Conservation (phyloP, 768 basidiomycete species). For the Termitomyces sp. region DNA sequence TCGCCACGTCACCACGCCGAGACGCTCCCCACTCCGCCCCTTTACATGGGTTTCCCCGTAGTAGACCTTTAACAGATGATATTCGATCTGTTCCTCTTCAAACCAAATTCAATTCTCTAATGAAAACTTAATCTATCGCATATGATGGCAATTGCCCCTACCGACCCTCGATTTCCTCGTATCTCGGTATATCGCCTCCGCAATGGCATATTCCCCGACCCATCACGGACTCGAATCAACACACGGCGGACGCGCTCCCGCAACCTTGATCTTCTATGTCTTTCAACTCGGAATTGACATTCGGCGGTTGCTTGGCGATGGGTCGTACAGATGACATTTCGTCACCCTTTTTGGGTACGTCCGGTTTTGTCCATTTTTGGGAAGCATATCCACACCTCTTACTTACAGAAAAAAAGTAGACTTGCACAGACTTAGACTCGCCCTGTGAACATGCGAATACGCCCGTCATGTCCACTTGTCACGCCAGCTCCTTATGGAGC, state of each 20-base stretch:
- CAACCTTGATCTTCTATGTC: not conserved
- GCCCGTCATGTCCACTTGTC: not conserved
- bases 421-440: not conserved
- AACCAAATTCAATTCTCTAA: not conserved
- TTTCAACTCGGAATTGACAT: not conserved
- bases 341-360: not conserved
- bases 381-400: not conserved
- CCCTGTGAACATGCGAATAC: not conserved
- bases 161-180: not conserved
- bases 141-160: not conserved
- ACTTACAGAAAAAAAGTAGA: not conserved
- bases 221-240: not conserved
- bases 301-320: not conserved
- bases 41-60: not conserved
- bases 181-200: not conserved
- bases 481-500: not conserved
- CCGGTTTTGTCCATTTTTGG: not conserved
- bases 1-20: not conserved
- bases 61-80: not conserved
- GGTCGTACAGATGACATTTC: not conserved
- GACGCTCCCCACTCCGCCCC: not conserved
- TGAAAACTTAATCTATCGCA: too few relatives aligned
- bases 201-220: not conserved
- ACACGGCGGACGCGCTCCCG: not conserved
- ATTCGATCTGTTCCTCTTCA: not conserved